phyloP scores from a whole-genome alignment of 2,329 filamentous ascomycete species.

The Verticillium nubilum region DNA sequence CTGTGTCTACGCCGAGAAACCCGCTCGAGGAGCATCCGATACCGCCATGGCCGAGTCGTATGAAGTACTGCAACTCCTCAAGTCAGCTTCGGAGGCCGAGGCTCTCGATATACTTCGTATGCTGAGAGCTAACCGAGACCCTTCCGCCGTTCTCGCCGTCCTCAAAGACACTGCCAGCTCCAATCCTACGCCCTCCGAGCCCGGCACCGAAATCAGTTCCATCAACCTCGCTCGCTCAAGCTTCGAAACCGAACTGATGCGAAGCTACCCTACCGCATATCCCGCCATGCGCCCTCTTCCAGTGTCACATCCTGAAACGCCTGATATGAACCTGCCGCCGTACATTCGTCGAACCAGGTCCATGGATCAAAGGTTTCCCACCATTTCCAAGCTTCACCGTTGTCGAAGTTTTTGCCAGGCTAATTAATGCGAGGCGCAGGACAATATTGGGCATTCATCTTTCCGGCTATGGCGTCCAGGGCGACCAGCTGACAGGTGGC shows the following conservation, averaged over 20 bases:
- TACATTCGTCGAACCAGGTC: background rate
- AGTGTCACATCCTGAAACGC: background rate
- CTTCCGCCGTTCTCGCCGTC: conserved; percentile 13
- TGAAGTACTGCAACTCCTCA: conserved; percentile 19
- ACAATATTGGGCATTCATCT: background rate
- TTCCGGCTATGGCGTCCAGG: background rate
- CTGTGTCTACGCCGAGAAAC: conserved; percentile 15
- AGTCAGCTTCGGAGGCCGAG: conserved; percentile 12
- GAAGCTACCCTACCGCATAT: conserved; percentile 17
- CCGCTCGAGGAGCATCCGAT: background rate
- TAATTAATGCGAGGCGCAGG: background rate
- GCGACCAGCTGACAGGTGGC: background rate
- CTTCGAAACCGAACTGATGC: conserved; percentile 18
- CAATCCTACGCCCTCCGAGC: background rate
- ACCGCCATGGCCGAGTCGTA: background rate
- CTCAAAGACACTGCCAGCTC: conserved; percentile 8
- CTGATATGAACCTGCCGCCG: background rate
- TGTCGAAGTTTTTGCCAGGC: background rate
- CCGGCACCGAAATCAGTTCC: background rate
- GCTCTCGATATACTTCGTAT: conserved; percentile 13
- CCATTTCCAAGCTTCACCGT: background rate
- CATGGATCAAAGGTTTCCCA: background rate
- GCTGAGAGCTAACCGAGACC: conserved; percentile 16
- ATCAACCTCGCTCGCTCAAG: background rate
- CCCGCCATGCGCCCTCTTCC: conserved; percentile 10